Evolutionary conservation across 2,329 filamentous ascomycete species (phyloP).

Genomic region (Xylariaceae sp.): DNA sequence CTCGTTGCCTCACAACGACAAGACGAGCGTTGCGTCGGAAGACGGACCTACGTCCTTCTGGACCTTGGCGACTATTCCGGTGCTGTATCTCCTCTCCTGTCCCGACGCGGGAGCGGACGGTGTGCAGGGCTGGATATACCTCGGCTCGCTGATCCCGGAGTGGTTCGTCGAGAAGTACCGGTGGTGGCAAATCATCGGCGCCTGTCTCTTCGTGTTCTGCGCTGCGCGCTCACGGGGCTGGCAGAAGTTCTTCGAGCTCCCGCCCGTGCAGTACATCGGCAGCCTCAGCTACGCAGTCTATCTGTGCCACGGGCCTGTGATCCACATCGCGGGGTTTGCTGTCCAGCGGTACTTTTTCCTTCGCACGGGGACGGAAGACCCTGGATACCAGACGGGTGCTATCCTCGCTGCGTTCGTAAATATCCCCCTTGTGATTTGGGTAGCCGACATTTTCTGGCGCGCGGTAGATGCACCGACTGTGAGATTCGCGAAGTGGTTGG

Average conservation of each 20-base stretch:
- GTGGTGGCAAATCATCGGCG: constrained; percentile 54
- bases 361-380: constrained; percentile 42
- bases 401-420: constrained; percentile 43
- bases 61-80: constrained; percentile 41
- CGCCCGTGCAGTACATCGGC: constrained; percentile 53
- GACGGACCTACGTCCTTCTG: constrained; percentile 28
- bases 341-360: constrained; percentile 46
- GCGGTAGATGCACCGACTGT: constrained; percentile 54
- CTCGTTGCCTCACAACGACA: constrained; percentile 6
- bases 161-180: constrained; percentile 49
- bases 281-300: constrained; percentile 59
- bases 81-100: constrained; percentile 50
- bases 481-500: constrained; percentile 53
- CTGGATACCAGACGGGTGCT: constrained; percentile 45
- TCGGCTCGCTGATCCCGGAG: constrained; percentile 44
- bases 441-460: constrained; percentile 54
- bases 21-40: constrained; percentile 1
- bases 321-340: constrained; percentile 51
- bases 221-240: constrained; percentile 44
- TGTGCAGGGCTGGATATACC: constrained; percentile 50
- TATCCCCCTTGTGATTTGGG: constrained; percentile 50
- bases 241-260: constrained; percentile 48
- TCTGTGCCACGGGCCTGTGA: constrained; percentile 55
- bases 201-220: constrained; percentile 48
- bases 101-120: constrained; percentile 38